Percentiles rank a stretch among this genome's conserved stretches.
phyloP scores from a whole-genome alignment of 1,139 yeast species.

The Hyphopichia khmerensis region DNA sequence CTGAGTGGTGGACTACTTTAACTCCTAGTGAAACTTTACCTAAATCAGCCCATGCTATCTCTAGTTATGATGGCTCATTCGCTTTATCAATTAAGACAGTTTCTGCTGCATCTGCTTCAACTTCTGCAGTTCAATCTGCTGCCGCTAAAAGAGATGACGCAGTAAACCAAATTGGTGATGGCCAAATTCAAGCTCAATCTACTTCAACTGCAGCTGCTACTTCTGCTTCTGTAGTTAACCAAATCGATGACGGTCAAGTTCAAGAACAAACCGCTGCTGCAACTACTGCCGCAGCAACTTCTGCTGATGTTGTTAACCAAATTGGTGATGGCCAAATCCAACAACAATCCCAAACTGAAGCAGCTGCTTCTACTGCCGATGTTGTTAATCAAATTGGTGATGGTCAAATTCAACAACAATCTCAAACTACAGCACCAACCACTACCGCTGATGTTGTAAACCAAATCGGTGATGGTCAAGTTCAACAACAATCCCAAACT shows the following conservation, averaged over 20 bases:
- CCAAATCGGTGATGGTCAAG: conserved; percentile 43
- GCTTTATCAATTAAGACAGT: conserved; percentile 25
- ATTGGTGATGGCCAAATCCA: conserved; percentile 31
- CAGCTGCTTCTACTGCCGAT: conserved; percentile 15
- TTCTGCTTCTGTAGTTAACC: conserved; percentile 15
- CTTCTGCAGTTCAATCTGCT: conserved; percentile 16
- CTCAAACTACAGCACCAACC: conserved; percentile 11
- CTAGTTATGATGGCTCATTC: conserved; percentile 25
- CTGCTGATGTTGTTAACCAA: conserved; percentile 21
- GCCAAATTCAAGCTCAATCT: conserved; percentile 47
- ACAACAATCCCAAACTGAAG: conserved; percentile 19
- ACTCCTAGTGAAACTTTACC: conserved; percentile 26
- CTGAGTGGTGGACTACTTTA: conserved; percentile 22
- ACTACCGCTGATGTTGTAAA: conserved; percentile 12
- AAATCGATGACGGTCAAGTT: conserved; percentile 41
- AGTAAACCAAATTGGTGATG: conserved; percentile 28
- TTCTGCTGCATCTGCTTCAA: conserved; percentile 15
- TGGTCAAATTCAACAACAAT: conserved; percentile 36
- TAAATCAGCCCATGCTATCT: conserved; percentile 18
- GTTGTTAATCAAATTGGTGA: conserved; percentile 32
- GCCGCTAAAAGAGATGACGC: conserved; percentile 16
- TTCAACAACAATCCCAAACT: conserved; percentile 31
- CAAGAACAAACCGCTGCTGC: conserved; percentile 24
- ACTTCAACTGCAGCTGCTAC: conserved; percentile 21
- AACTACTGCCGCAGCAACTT: neutral